Conservation (phyloP, 2,329 filamentous ascomycete species). For the Apiospora arundinis region DNA sequence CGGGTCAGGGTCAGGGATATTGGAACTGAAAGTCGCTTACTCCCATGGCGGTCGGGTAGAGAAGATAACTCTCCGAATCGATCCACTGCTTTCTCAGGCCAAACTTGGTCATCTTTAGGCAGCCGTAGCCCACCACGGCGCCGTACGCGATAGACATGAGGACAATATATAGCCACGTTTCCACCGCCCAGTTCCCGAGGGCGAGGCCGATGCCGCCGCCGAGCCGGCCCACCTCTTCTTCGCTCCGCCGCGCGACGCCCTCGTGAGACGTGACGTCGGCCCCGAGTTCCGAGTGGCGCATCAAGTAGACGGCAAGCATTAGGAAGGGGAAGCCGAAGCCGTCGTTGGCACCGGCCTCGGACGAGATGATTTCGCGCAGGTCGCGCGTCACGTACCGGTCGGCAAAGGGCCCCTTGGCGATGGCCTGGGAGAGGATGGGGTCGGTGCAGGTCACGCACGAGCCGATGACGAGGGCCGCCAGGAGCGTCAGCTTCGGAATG, state of each 20-base stretch:
- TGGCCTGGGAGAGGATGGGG: constrained; percentile 65
- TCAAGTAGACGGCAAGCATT: constrained; percentile 62
- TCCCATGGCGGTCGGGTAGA: constrained; percentile 32
- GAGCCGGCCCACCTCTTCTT: constrained; percentile 34
- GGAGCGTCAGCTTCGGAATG: constrained; percentile 59
- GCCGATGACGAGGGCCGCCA: constrained; percentile 62
- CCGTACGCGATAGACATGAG: constrained; percentile 60
- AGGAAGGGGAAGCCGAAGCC: constrained; percentile 68
- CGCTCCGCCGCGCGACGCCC: background rate
- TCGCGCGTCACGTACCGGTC: constrained; percentile 65
- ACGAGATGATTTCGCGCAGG: constrained; percentile 66
- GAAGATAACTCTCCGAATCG: constrained; percentile 60
- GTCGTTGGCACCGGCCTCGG: constrained; percentile 67
- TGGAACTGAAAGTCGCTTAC: constrained; percentile 49
- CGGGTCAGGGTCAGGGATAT: background rate
- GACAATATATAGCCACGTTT: constrained; percentile 67
- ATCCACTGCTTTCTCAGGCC: constrained; percentile 57
- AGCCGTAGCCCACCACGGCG: constrained; percentile 53
- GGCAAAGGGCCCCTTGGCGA: constrained; percentile 68
- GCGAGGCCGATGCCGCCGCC: constrained; percentile 41
- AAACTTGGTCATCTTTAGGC: constrained; percentile 53
- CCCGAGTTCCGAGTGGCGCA: constrained; percentile 48
- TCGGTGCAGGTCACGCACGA: constrained; percentile 68
- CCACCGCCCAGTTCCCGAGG: constrained; percentile 58
- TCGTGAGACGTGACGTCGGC: too few relatives aligned